Evolutionary conservation across 495 filamentous ascomycete species (phyloP).

Genomic region (Pseudevernia furfuracea): DNA sequence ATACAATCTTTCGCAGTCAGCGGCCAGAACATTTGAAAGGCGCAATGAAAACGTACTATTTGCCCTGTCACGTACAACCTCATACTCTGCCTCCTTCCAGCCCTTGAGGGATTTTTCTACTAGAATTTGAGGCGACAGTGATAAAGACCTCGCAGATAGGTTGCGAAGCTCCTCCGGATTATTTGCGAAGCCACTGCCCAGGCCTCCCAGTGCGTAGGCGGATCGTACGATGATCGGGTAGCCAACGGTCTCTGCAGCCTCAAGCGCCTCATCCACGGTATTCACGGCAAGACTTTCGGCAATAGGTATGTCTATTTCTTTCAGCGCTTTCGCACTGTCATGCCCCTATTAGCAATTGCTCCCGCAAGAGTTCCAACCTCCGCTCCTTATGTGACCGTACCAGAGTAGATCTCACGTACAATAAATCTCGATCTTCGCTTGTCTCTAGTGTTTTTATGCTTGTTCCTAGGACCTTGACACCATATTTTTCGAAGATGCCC

Average conservation of each 20-base stretch:
- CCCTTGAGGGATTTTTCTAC: slow-evolving; percentile 99
- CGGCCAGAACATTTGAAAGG: neutral
- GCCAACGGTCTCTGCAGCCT: slow-evolving; percentile 75
- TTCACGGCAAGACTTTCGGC: slow-evolving; percentile 88
- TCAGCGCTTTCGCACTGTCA: slow-evolving; percentile 60
- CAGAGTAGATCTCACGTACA: slow-evolving; percentile 29
- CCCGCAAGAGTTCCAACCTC: neutral
- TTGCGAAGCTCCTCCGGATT: slow-evolving; percentile 89
- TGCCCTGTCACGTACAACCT: slow-evolving; percentile 85
- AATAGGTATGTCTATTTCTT: slow-evolving; percentile 94
- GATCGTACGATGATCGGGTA: slow-evolving; percentile 98
- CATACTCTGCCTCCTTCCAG: slow-evolving; percentile 98
- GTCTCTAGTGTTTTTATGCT: slow-evolving; percentile 89
- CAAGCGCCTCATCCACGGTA: slow-evolving; percentile 83
- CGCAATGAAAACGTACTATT: slow-evolving; percentile 44
- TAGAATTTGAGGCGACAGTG: slow-evolving; percentile 91
- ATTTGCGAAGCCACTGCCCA: slow-evolving; percentile 94
- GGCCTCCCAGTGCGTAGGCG: slow-evolving; percentile 89
- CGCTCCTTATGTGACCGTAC: neutral
- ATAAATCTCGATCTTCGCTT: slow-evolving; percentile 92
- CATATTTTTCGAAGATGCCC: slow-evolving; percentile 90
- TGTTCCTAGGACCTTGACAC: slow-evolving; percentile 89
- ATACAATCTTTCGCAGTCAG: slow-evolving; percentile 57
- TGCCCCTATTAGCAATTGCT: neutral
- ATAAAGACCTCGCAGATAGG: slow-evolving; percentile 84